Evolutionary conservation across 2,329 filamentous ascomycete genomes (phyloP), one percentile per base, ranked within the genome.

Genomic region (Teratosphaeria gauchensis): DNA sequence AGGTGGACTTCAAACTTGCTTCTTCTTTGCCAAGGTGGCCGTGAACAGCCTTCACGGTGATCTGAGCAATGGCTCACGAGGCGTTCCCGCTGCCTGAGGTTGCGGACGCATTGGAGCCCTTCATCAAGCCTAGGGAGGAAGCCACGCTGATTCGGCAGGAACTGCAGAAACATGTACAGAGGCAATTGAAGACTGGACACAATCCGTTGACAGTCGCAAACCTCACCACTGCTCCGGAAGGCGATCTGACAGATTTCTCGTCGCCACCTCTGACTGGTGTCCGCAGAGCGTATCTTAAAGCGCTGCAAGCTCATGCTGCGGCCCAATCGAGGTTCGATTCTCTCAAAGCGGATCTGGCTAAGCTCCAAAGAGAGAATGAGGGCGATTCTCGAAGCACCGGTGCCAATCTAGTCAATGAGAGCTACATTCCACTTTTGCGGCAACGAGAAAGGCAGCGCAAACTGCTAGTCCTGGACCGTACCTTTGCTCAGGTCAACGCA

Each of bases 251-350:
- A 8, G 33, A 53, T 11, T 54, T 61, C 12, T 58, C 65, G 24
- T 58, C 62, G 4, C 53, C 64, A 28, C 54, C 61, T 1, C 54
- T 71, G 4, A 62, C 54, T 11, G 68, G 69, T 4, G 68, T 70
- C 4, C 65, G 68, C 7, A 66, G 63, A 59, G 69, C 70, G 9
- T 72, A 71, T 59, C 59, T 65, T 51, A 60, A 64, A 54, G 69
- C 70, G 12, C 58, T 72, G 53, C 59, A 66, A 51, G 68, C 68
- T 3, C 68, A 72, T 56, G 54, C 61, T 19, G 60, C 58, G 9
- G 69, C 70, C 3, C 67, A 68, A 54, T 59, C 62, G 21, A 64
- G 59, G 57, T 69, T 69, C 59, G 67, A 71, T 46, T 56, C 63
- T 7, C 56, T 72, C 24, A 70, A 68, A 56, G 57, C 65, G 12